A percentile compares a stretch with the other conserved stretches of the same genome.
phyloP scores from a whole-genome alignment of 1,284 basidiomycete species.

The Tylopilus sp. region DNA sequence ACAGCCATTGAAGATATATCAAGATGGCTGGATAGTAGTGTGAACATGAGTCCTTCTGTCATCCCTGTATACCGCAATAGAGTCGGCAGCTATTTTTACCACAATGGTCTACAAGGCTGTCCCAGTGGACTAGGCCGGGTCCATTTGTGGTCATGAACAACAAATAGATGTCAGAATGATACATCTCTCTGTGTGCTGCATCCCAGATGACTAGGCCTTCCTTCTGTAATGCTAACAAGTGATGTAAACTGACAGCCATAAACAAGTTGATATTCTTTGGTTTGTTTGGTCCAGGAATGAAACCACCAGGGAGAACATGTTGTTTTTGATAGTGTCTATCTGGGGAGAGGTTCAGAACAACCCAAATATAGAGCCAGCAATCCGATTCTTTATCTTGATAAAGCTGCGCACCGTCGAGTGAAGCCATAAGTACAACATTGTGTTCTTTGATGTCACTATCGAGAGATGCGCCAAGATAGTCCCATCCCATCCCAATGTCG shows the following conservation, averaged over 20 bases:
- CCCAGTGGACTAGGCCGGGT: background rate
- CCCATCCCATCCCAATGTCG: background rate
- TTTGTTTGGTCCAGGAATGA: slow-evolving; percentile 10
- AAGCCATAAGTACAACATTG: background rate
- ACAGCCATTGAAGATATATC: background rate
- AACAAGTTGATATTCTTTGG: slow-evolving; percentile 7
- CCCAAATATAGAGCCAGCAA: background rate
- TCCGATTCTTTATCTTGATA: background rate
- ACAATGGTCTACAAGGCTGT: background rate
- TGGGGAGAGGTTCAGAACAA: background rate
- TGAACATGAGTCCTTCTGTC: background rate
- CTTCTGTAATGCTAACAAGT: background rate
- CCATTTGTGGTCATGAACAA: slow-evolving; percentile 6
- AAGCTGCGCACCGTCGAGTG: background rate
- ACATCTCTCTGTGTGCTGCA: accelerated
- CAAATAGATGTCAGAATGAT: background rate
- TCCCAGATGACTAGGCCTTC: slow-evolving; percentile 11
- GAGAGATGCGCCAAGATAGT: background rate
- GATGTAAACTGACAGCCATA: background rate
- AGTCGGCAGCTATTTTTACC: slow-evolving; percentile 14
- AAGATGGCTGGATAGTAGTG: slow-evolving; percentile 12
- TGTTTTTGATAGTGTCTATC: background rate
- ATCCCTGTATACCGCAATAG: slow-evolving; percentile 8
- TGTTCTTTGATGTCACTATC: background rate
- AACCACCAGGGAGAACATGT: background rate